Percentiles rank a stretch among this genome's conserved stretches.
These are phyloP conservation scores for Exserohilum rostratum DNA, from an alignment of 2,329 filamentous ascomycete species.

Conservation along the genomic window DNA sequence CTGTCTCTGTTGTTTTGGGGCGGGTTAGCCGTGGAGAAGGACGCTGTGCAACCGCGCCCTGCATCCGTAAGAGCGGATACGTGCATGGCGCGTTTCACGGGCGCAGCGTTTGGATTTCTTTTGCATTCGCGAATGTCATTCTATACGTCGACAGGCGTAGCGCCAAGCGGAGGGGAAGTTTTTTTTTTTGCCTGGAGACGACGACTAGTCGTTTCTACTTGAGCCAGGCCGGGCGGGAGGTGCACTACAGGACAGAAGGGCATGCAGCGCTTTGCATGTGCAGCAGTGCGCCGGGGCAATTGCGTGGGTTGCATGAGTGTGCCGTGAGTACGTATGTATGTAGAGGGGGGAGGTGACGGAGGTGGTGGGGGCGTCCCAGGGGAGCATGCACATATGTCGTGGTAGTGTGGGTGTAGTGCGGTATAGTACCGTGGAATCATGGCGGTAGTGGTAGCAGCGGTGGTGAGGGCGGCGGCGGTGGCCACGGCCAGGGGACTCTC, in stretches of 20 bases:
- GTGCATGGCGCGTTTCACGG: slow-evolving; percentile 33
- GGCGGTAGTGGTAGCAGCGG: too few relatives aligned
- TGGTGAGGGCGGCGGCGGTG: neutral
- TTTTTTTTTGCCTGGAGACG: neutral
- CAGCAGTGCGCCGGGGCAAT: neutral
- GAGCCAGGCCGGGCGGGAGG: neutral
- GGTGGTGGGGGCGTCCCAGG: too few relatives aligned
- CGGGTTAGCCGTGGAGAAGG: slow-evolving; percentile 8
- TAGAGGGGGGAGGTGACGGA: too few relatives aligned
- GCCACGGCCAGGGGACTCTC: too few relatives aligned
- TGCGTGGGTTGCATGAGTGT: neutral
- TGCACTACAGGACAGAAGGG: neutral
- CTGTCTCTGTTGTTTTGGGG: slow-evolving; percentile 20
- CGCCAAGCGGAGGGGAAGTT: slow-evolving; percentile 15
- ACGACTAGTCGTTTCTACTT: slow-evolving; percentile 4
- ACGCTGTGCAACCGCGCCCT: slow-evolving; percentile 21
- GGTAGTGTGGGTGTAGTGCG: neutral
- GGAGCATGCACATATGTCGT: neutral
- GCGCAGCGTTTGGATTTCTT: slow-evolving; percentile 10
- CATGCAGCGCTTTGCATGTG: too few relatives aligned
- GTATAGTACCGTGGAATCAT: too few relatives aligned
- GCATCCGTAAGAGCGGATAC: slow-evolving; percentile 18
- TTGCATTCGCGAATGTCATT: slow-evolving; percentile 22
- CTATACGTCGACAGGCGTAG: slow-evolving; percentile 22
- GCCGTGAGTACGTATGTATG: too few relatives aligned